Evolutionary conservation across 1,284 basidiomycete genomes (phyloP).

Genomic region (Coriolopsis trogii): DNA sequence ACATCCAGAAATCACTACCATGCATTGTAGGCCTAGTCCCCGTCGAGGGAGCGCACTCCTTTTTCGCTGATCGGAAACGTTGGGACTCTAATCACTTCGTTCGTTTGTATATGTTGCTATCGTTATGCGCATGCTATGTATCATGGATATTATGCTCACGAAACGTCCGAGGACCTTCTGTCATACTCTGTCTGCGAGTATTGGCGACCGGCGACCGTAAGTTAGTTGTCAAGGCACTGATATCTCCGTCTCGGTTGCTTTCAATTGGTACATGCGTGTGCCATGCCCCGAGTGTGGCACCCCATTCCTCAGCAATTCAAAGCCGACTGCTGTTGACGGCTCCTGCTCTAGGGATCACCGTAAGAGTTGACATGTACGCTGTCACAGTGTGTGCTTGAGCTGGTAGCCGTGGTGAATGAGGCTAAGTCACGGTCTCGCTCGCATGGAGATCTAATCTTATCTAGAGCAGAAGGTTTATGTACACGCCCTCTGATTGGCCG

Average conservation of each 20-base stretch:
- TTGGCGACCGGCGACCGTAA: no score
- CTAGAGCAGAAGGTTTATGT: slow-evolving; percentile 14
- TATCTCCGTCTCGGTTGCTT: no score
- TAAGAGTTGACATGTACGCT: no score
- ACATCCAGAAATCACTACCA: slow-evolving; percentile 1
- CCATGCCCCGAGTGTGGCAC: no score
- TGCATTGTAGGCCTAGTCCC: slow-evolving; percentile 26
- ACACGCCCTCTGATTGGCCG: slow-evolving; percentile 26
- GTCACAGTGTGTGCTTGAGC: no score
- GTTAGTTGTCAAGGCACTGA: no score
- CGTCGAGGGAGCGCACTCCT: slow-evolving; percentile 25
- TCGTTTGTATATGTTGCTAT: slow-evolving; percentile 23
- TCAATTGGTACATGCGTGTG: no score
- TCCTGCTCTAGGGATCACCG: no score
- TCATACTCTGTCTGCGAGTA: no score
- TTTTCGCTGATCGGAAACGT: slow-evolving; percentile 22
- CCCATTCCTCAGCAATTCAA: no score
- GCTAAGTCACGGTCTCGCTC: not conserved
- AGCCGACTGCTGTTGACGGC: no score
- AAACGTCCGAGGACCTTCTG: not conserved
- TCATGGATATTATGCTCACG: slow-evolving; percentile 2
- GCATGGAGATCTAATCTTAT: slow-evolving; percentile 1
- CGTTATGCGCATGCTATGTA: slow-evolving; percentile 17
- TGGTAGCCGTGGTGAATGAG: no score
- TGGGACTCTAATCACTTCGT: slow-evolving; percentile 27